These are phyloP conservation scores for Pleurotus pulmonarius DNA, from an alignment of 768 basidiomycete genomes.

Conservation along the genomic window DNA sequence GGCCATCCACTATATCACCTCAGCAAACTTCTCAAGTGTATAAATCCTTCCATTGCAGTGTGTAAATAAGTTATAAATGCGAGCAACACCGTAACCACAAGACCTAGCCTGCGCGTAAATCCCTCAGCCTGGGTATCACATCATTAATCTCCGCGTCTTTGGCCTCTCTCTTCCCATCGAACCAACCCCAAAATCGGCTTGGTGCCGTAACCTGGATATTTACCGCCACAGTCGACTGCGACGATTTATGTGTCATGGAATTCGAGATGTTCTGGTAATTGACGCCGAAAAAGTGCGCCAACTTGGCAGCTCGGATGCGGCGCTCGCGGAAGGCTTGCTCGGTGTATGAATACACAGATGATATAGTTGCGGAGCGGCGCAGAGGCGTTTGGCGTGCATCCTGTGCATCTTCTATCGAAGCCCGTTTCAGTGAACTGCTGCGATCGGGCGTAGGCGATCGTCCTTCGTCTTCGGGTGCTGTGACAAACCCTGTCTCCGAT, in stretches of 20 bases:
- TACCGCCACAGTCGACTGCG: conserved; percentile 20
- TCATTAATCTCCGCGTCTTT: conserved; percentile 36
- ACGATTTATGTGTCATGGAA: conserved; percentile 9
- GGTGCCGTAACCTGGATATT: conserved; percentile 34
- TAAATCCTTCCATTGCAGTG: conserved; percentile 9
- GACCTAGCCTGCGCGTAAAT: conserved; percentile 29
- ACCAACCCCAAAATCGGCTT: conserved; percentile 36
- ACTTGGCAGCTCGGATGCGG: conserved; percentile 47
- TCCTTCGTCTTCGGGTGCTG: conserved; percentile 3
- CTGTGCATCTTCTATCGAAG: neutral
- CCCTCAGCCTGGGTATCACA: conserved; percentile 40
- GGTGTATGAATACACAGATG: neutral
- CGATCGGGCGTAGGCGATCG: neutral
- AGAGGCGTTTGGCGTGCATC: neutral
- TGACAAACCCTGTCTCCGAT: conserved; percentile 3
- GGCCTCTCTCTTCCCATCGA: conserved; percentile 21
- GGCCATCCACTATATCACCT: no score
- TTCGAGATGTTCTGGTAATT: conserved; percentile 39
- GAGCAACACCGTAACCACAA: neutral
- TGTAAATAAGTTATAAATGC: conserved; percentile 11
- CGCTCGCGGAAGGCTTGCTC: conserved; percentile 23
- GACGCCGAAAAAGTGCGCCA: conserved; percentile 57
- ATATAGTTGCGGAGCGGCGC: neutral
- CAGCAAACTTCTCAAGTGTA: neutral
- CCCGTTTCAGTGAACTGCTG: neutral